phyloP scores from a whole-genome alignment of 441 rosid genomes.

The Populus tomentosa region DNA sequence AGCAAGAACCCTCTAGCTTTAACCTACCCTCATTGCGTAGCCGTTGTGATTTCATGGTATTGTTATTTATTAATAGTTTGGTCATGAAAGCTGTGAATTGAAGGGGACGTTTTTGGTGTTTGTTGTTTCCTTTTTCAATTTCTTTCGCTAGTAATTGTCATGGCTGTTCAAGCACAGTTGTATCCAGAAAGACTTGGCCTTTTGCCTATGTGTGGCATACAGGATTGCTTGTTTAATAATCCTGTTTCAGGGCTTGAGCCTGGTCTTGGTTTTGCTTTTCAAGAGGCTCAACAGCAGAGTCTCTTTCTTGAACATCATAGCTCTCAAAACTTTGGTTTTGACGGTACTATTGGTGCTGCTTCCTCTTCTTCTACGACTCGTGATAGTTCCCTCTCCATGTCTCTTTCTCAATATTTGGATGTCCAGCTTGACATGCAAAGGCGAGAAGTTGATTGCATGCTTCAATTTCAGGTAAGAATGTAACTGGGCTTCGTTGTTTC shows the following conservation, averaged over 20 bases:
- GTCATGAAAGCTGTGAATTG: slow-evolving; percentile 16
- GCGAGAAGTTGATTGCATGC: slow-evolving; percentile 43
- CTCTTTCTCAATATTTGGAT: slow-evolving; percentile 23
- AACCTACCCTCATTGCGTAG: slow-evolving; percentile 21
- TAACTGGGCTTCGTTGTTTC: background rate
- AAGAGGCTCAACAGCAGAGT: slow-evolving; percentile 16
- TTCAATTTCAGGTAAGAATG: slow-evolving; percentile 36
- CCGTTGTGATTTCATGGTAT: background rate
- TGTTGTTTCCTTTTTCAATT: background rate
- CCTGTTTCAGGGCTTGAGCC: slow-evolving; percentile 18
- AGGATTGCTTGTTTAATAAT: slow-evolving; percentile 27
- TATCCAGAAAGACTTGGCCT: slow-evolving; percentile 30
- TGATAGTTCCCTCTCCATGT: slow-evolving; percentile 20
- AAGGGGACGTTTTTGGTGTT: slow-evolving; percentile 12
- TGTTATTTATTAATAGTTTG: background rate
- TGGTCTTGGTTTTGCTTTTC: slow-evolving; percentile 18
- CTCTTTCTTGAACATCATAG: slow-evolving; percentile 10
- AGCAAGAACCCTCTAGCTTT: slow-evolving; percentile 12
- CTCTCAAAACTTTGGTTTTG: slow-evolving; percentile 10
- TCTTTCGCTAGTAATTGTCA: background rate
- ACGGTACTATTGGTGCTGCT: background rate
- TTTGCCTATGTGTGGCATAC: slow-evolving; percentile 28
- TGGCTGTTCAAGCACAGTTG: slow-evolving; percentile 47
- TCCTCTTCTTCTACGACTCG: slow-evolving; percentile 9
- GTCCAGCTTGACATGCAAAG: slow-evolving; percentile 36